Base-by-base conservation (phyloP, 768 basidiomycete species). In the Tulasnella sp. region DNA sequence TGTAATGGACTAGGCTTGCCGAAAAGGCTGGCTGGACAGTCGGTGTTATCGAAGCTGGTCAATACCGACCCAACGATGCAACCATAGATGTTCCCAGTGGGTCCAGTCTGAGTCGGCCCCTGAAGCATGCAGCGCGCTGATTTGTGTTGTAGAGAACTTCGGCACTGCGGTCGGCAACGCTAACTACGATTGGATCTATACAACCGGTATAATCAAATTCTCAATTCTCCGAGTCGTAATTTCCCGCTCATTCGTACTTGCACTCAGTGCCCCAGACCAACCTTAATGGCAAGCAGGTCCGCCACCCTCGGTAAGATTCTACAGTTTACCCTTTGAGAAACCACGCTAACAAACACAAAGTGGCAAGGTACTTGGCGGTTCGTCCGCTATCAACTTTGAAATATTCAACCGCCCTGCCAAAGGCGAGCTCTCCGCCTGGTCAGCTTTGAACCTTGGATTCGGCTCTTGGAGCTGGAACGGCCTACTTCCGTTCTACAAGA, bases 311-410 rank as follows among this genome's bases (percentile, higher is more conserved):
- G 57, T 61, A 61, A 1, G 57, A 3, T 61, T 1, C 57, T 7
- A 11, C 9, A 23, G 1, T 29, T 26, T 15, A 11, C 57, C 3
- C 29, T 23, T 20, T 29, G 1, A 61, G 10, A 3, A 3, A 23
- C 29, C 13, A 29, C 15, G 57, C 57, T 86, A 83, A 55, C 44
- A n/a, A 40, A 1, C 1, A 0, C n/a, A 35, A 7, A 57, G 75
- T 2, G 75, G 75, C 26, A 77, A 77, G 42, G 37, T 77, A 18
- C 75, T 77, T 23, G 75, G 75, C 37, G 75, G 75, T 32, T 77
- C 75, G 13, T 70, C 46, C 32, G 75, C 75, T 23, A 46, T 77
- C 32, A 57, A 46, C 78, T 84, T 85, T n/a, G 39, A 74, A 20
- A 74, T 74, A 15, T 44, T 44, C 32, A 46, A 46, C 40, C 73